Conservation (phyloP, 208 protist species). For the Novymonas esmeraldas region DNA sequence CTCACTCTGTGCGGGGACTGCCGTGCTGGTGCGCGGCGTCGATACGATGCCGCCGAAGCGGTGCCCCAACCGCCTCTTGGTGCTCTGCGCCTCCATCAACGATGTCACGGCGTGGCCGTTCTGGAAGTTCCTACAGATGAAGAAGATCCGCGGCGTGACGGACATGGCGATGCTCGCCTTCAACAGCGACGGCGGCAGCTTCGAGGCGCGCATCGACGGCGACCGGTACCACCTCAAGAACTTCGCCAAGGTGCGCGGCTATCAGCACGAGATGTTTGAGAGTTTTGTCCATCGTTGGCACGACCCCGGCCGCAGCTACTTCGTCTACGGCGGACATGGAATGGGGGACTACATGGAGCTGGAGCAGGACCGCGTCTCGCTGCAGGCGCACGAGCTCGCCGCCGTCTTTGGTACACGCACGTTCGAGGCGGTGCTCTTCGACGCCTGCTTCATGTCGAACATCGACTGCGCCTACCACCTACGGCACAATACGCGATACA, state of each 20-base stretch:
- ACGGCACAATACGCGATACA: slow-evolving; percentile 82
- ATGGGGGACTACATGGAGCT: slow-evolving; percentile 91
- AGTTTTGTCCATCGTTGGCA: slow-evolving; percentile 65
- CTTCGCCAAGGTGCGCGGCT: slow-evolving; percentile 65
- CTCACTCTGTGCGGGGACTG: neutral
- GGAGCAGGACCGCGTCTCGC: slow-evolving; percentile 49
- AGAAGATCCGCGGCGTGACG: slow-evolving; percentile 70
- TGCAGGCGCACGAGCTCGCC: slow-evolving; percentile 84
- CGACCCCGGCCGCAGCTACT: slow-evolving; percentile 74
- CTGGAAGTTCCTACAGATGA: slow-evolving; percentile 91
- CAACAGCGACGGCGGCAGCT: slow-evolving; percentile 86
- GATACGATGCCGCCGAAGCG: slow-evolving; percentile 27
- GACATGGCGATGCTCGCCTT: slow-evolving; percentile 86
- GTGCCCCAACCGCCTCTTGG: slow-evolving; percentile 58
- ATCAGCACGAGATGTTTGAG: slow-evolving; percentile 75
- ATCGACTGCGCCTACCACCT: slow-evolving; percentile 85
- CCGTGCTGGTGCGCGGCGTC: neutral
- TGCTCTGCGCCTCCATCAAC: slow-evolving; percentile 84
- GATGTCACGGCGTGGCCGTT: slow-evolving; percentile 87
- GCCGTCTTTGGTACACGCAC: slow-evolving; percentile 52
- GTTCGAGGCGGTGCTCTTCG: slow-evolving; percentile 88
- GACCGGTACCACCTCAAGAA: slow-evolving; percentile 72
- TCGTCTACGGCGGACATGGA: slow-evolving; percentile 87
- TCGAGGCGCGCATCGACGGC: slow-evolving; percentile 82
- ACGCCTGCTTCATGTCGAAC: slow-evolving; percentile 91